Evolutionary conservation across 78 protist species (phyloP), one percentile per base, ranked within the genome.

Genomic region (Guillardia theta): DNA sequence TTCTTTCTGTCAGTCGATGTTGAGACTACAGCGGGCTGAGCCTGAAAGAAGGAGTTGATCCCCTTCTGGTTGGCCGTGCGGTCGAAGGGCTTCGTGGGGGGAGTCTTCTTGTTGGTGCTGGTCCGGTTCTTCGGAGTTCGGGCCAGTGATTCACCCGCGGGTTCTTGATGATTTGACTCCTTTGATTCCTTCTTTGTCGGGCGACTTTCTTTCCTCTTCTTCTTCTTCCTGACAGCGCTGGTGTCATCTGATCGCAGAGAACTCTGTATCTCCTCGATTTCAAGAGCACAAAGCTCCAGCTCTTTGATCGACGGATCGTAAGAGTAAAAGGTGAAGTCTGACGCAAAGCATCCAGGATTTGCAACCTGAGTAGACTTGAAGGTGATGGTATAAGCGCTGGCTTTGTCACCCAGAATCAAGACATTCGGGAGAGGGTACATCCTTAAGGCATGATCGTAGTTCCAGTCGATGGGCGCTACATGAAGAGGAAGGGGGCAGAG

Each of bases 401-500:
- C 18, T 45, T 22, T 1, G 53, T 43, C 48, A 2, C 48, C 88
- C 22, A 12, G 6, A 18, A 43, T 19, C 30, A 96, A 64, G 39
- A 96, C 39, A 58, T 94, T 47, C 2, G 98, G 98, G n/a, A 94
- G 41, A 15, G 98, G 98, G 90, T 95, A 95, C 12, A 96, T 15
- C 19, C 94, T 78, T 9, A 96, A 70, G 39, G 96, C 88, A 76
- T 95, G 97, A 87, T 94, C 98, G 94, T 70, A 93, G 27, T 76
- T 88, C 98, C 98, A 96, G 93, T 95, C 88, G 70, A 95, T 47
- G 27, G 98, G 98, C 64, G 92, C 95, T 48, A 48, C 80, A 39
- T 94, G 96, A 30, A 94, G 92, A 36, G 96, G 88, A 41, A 96
- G 87, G 46, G 95, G 95, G 50, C 95, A 93, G 43, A 96, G 94